These are phyloP conservation scores for Priceomyces haplophilus DNA, from an alignment of 805 yeast genomes.

Conservation along the genomic window DNA sequence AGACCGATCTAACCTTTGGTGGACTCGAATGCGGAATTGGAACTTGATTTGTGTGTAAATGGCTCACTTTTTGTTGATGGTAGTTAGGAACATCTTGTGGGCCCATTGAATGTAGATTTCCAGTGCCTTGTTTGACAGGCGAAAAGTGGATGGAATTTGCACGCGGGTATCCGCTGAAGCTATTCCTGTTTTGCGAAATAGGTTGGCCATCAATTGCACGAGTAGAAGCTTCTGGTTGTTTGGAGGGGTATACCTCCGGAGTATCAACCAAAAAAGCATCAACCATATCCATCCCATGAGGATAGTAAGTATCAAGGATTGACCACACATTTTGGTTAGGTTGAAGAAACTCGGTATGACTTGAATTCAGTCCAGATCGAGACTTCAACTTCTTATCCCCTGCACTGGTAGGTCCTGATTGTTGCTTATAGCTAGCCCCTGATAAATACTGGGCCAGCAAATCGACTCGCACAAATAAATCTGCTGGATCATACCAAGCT, in stretches of 20 bases:
- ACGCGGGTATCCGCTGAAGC: not conserved
- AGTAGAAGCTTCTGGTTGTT: not conserved
- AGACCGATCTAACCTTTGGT: slow-evolving; percentile 25
- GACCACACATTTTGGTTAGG: slow-evolving; percentile 64
- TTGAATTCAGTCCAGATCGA: not conserved
- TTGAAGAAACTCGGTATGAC: slow-evolving; percentile 28
- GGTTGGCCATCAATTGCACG: too few species aligned
- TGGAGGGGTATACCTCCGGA: slow-evolving; percentile 17
- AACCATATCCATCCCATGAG: slow-evolving; percentile 63
- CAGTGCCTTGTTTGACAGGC: not conserved
- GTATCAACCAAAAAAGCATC: slow-evolving; percentile 64
- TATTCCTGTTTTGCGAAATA: not conserved
- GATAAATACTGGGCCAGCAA: slow-evolving; percentile 9
- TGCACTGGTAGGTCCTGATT: not conserved
- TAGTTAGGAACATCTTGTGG: slow-evolving; percentile 6
- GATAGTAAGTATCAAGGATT: slow-evolving; percentile 56
- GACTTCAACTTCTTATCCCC: not conserved
- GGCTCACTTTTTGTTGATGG: slow-evolving; percentile 37
- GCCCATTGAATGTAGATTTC: slow-evolving; percentile 7
- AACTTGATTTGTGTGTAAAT: slow-evolving; percentile 13
- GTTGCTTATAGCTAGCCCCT: not conserved
- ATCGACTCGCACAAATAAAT: slow-evolving; percentile 44
- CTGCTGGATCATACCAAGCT: slow-evolving; percentile 64
- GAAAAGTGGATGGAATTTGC: not conserved
- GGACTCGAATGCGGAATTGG: slow-evolving; percentile 3